A percentile compares a stretch with the other conserved stretches of the same genome.
phyloP scores from a whole-genome alignment of 495 filamentous ascomycete species.

The Venustampulla echinocandica region DNA sequence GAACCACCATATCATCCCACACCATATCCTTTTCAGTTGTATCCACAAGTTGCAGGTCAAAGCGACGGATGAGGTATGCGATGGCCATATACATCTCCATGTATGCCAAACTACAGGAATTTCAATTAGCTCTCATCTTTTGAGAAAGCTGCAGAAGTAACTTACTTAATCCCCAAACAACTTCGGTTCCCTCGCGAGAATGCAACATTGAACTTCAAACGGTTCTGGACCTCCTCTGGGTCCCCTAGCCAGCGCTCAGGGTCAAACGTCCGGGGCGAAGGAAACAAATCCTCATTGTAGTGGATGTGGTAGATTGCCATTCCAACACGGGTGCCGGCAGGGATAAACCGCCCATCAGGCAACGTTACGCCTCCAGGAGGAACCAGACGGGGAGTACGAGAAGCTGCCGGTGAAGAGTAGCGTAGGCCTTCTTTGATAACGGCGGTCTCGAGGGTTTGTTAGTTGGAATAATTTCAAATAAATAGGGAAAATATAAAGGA shows the following conservation, averaged over 20 bases:
- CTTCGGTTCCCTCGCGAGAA: not conserved
- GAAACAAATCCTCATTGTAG: not conserved
- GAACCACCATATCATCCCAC: not conserved
- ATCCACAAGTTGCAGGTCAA: not conserved
- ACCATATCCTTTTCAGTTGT: not conserved
- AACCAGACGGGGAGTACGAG: not conserved
- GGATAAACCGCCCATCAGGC: not conserved
- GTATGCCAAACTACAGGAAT: not conserved
- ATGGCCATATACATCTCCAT: not conserved
- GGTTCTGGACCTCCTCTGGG: not conserved
- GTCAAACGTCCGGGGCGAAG: not conserved
- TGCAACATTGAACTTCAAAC: not conserved
- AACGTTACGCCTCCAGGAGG: not conserved
- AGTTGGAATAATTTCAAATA: not conserved
- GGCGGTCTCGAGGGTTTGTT: not conserved
- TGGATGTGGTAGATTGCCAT: constrained; percentile 1
- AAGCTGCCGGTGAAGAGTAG: not conserved
- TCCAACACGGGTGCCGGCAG: not conserved
- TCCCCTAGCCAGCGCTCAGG: constrained; percentile 1
- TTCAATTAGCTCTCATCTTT: not conserved
- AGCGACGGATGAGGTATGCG: not conserved
- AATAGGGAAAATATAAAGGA: not conserved
- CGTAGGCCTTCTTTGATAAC: not conserved
- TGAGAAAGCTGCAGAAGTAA: not conserved
- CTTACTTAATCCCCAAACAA: constrained; percentile 1